phyloP scores from a whole-genome alignment of 2,329 filamentous ascomycete species.

The Nigrospora oryzae region DNA sequence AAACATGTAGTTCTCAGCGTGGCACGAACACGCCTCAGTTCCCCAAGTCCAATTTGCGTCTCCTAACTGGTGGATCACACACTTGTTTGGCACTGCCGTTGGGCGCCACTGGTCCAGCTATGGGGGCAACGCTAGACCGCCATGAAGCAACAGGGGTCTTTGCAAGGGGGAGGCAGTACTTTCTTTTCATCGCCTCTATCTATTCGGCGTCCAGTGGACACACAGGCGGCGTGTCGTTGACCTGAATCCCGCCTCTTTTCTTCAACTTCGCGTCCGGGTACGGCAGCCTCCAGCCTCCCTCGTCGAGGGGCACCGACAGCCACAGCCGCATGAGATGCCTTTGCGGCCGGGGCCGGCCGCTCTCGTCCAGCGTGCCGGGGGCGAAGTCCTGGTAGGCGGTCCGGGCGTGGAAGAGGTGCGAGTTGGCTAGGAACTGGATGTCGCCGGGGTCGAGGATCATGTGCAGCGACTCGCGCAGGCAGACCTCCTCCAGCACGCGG shows the following conservation, averaged over 20 bases:
- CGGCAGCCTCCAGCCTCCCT: constrained; percentile 79
- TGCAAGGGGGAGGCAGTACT: no score
- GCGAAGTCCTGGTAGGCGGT: constrained; percentile 66
- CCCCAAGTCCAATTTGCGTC: no score
- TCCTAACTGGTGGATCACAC: no score
- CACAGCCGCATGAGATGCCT: constrained; percentile 78
- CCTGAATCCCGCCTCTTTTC: constrained; percentile 84
- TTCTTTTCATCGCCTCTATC: no score
- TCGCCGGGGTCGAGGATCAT: constrained; percentile 84
- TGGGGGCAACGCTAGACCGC: no score
- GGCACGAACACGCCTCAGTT: no score
- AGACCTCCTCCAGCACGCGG: constrained; percentile 66
- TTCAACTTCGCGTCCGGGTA: constrained; percentile 75
- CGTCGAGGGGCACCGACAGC: constrained; percentile 71
- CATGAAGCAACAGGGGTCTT: no score
- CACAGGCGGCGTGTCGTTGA: constrained; percentile 68
- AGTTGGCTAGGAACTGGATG: constrained; percentile 79
- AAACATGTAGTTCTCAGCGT: no score
- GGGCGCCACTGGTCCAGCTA: no score
- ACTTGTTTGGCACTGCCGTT: no score
- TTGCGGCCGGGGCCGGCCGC: constrained; percentile 34
- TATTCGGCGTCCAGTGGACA: constrained; percentile 73
- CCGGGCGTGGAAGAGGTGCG: constrained; percentile 71
- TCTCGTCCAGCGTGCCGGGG: constrained; percentile 46
- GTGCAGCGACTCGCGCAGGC: constrained; percentile 64